These are phyloP conservation scores for Lasiodiplodia sp. DNA, from an alignment of 2,329 filamentous ascomycete genomes.

Conservation along the genomic window DNA sequence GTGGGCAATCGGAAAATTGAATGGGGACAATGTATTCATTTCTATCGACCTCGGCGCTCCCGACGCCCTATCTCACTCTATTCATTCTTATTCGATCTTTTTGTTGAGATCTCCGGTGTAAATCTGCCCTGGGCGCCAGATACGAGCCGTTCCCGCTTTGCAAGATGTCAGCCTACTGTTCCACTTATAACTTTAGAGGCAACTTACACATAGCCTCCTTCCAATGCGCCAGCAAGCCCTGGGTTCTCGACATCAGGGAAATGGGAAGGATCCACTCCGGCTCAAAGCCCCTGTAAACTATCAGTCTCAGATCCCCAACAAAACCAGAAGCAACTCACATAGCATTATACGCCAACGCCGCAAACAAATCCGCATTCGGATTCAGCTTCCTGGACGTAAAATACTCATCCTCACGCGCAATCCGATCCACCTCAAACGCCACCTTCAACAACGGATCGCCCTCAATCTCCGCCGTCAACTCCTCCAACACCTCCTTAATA, in stretches of 20 bases:
- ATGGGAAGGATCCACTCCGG: slow-evolving; percentile 9
- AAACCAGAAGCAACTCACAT: slow-evolving; percentile 39
- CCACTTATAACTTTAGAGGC: fast-evolving
- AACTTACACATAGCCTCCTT: slow-evolving; percentile 11
- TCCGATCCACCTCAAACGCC: slow-evolving; percentile 49
- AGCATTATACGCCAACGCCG: slow-evolving; percentile 52
- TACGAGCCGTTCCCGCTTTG: background rate
- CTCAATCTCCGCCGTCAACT: slow-evolving; percentile 36
- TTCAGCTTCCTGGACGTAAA: slow-evolving; percentile 49
- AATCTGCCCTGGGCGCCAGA: slow-evolving; percentile 7
- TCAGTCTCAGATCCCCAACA: background rate
- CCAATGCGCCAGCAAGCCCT: background rate
- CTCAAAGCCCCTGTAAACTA: background rate
- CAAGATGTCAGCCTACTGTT: background rate
- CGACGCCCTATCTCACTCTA: too few species aligned
- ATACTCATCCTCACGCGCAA: slow-evolving; percentile 48
- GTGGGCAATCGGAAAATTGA: too few species aligned
- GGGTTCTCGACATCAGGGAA: background rate
- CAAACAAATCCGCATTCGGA: slow-evolving; percentile 56
- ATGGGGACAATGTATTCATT: too few species aligned
- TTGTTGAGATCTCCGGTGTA: slow-evolving; percentile 5
- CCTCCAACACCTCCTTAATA: slow-evolving; percentile 58
- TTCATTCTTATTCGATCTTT: background rate
- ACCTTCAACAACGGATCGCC: slow-evolving; percentile 47
- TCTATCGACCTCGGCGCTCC: too few species aligned